Evolutionary conservation across 2,329 filamentous ascomycete species (phyloP), one percentile per base, ranked within the genome.

Genomic region (Plectosphaerella cucumerina): DNA sequence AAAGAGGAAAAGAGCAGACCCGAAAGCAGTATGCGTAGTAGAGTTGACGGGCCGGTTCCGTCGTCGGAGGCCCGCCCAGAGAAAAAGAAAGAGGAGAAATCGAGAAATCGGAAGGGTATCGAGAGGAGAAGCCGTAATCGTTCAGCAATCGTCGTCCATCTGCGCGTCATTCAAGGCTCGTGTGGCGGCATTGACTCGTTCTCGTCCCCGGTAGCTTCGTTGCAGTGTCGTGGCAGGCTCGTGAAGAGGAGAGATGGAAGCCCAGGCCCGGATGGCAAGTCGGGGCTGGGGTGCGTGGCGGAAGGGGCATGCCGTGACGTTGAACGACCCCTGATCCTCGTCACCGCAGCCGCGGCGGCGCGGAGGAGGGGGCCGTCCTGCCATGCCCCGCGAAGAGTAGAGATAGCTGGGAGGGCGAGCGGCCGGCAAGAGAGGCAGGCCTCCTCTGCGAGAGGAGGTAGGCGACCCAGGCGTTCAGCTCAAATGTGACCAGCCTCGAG

Each of bases 371-470:
- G 59, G 68, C 64, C 56, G 68, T 62, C 52, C 68, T 68, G 59
- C 71, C 66, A 54, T 77, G 68, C 57, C 71, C 70, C 54, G 72
- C 70, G 51, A 81, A 69, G 57, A 80, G 69, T 55, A 72, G 67
- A 43, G 76, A 74, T 51, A 81, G 70, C 60, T 70, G 70, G 35
- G 76, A 81, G 20, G 67, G 68, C 54, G 64, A 50, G 11, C 14
- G 22, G 10, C n/a, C 68, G 54, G 61, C 59, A 31, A 62, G 59
- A 20, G 66, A 66, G 21, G 60, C 50, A 35, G 67, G 58, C 59
- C 63, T 66, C 52, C 59, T 58, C 56, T 68, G 73, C 8, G 76
- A 76, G 64, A 72, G 76, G 53, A 81, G 71, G 58, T 77, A 78
- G 37, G 60, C 60, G 54, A 76, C 62, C 77, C 78, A 80, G 48